These are phyloP conservation scores for Populus nigra DNA, from an alignment of 345 rosid species.

Conservation along the genomic window DNA sequence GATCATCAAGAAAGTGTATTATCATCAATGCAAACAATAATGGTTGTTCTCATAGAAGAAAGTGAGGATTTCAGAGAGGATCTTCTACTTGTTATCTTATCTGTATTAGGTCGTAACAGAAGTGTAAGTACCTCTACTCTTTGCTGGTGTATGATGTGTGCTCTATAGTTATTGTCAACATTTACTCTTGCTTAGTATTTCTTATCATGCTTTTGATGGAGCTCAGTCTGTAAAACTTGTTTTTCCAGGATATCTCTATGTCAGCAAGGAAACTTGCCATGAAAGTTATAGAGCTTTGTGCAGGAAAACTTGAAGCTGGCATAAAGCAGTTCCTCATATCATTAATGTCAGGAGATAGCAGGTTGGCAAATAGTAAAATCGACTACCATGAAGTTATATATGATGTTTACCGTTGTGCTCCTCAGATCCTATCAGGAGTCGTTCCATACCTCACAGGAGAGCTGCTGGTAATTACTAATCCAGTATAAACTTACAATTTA, in stretches of 20 bases:
- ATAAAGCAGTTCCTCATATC: constrained; percentile 86
- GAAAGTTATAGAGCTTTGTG: constrained; percentile 82
- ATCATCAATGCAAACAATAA: constrained; percentile 85
- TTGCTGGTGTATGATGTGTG: constrained; percentile 9
- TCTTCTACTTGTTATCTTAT: constrained; percentile 63
- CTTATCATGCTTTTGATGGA: constrained; percentile 9
- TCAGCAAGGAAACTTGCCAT: constrained; percentile 86
- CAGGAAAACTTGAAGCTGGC: constrained; percentile 78
- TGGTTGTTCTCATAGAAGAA: constrained; percentile 82
- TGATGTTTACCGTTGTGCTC: constrained; percentile 78
- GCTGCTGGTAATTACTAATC: constrained; percentile 63
- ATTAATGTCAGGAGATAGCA: constrained; percentile 78
- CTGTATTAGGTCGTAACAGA: constrained; percentile 69
- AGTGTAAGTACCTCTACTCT: constrained; percentile 48
- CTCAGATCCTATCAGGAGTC: constrained; percentile 79
- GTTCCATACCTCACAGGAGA: constrained; percentile 91
- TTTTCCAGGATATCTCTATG: constrained; percentile 54
- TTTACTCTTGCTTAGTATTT: constrained; percentile 8
- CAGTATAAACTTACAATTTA: constrained; percentile 5
- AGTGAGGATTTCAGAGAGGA: constrained; percentile 88
- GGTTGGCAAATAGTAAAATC: constrained; percentile 47
- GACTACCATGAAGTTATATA: constrained; percentile 89
- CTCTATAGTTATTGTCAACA: not conserved
- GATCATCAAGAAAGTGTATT: constrained; percentile 87
- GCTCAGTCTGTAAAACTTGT: constrained; percentile 28